Evolutionary conservation across 2,329 filamentous ascomycete genomes (phyloP).

Genomic region (Pezicula neosporulosa): DNA sequence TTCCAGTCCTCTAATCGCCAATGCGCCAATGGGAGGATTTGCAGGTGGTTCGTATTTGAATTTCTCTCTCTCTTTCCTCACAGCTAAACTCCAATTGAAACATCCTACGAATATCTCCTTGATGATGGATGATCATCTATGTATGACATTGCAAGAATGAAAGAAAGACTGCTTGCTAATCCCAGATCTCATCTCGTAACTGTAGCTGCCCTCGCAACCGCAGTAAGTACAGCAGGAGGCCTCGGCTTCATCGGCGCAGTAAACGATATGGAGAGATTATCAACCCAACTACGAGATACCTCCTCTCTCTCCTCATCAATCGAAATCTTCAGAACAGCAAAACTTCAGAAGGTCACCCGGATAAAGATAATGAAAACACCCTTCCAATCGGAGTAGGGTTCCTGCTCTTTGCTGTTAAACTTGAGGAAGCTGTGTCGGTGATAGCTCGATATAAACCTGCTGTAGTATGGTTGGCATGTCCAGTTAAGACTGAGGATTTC

Average conservation of each 20-base stretch:
- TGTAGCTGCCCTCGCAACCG: conserved; percentile 48
- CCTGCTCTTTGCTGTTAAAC: conserved; percentile 18
- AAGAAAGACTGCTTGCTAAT: too few relatives aligned
- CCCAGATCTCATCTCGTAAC: too few relatives aligned
- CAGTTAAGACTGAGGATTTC: conserved; percentile 6
- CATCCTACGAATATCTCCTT: too few relatives aligned
- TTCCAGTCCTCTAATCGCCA: conserved; percentile 50
- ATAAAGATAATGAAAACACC: neutral
- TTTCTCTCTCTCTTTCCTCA: too few relatives aligned
- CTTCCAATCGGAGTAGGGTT: conserved; percentile 43
- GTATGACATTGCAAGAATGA: too few relatives aligned
- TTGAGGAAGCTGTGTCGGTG: conserved; percentile 1
- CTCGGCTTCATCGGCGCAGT: conserved; percentile 38
- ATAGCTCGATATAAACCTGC: conserved; percentile 1
- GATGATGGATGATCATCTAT: too few relatives aligned
- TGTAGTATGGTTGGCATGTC: neutral
- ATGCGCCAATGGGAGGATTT: conserved; percentile 67
- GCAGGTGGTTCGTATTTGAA: conserved; percentile 24
- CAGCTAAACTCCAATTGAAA: too few relatives aligned
- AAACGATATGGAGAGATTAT: conserved; percentile 30
- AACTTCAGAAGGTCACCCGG: too few relatives aligned
- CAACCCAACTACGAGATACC: conserved; percentile 22
- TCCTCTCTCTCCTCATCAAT: conserved; percentile 9
- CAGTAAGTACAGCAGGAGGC: conserved; percentile 52
- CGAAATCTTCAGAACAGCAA: too few relatives aligned